Evolutionary conservation across 2,329 filamentous ascomycete species (phyloP).

Genomic region (Dryadomyces quercus-mongolicae): DNA sequence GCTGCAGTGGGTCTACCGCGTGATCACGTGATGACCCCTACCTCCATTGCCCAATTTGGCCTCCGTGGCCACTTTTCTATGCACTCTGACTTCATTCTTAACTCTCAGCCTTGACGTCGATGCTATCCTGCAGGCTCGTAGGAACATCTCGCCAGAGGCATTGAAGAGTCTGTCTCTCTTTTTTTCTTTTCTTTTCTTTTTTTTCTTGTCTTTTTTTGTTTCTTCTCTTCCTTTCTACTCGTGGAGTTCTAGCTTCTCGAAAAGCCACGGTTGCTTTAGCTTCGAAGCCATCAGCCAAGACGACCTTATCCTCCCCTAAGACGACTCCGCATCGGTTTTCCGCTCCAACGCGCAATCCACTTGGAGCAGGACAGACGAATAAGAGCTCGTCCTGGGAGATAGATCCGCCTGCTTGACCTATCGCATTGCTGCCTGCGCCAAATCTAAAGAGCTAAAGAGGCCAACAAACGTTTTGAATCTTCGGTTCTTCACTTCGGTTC

Average conservation of each 20-base stretch:
- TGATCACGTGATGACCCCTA: not conserved
- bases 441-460: too few species aligned
- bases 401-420: too few species aligned
- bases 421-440: too few species aligned
- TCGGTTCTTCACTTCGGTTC: too few species aligned
- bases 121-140: not conserved
- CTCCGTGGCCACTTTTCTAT: not conserved
- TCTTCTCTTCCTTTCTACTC: not conserved
- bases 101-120: not conserved
- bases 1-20: too few species aligned
- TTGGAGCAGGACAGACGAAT: too few species aligned
- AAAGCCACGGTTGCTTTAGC: slow-evolving; percentile 2
- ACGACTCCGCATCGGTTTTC: too few species aligned
- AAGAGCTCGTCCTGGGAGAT: too few species aligned
- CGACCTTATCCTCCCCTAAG: not conserved
- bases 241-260: too few species aligned
- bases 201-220: not conserved
- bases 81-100: too few species aligned
- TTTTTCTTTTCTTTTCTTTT: not conserved
- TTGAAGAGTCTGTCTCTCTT: not conserved
- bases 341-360: too few species aligned
- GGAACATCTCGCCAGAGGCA: not conserved
- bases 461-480: too few species aligned
- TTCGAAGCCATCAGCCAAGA: not conserved
- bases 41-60: not conserved